Conservation (phyloP, 2,329 filamentous ascomycete species). For the Verticillium longisporum region DNA sequence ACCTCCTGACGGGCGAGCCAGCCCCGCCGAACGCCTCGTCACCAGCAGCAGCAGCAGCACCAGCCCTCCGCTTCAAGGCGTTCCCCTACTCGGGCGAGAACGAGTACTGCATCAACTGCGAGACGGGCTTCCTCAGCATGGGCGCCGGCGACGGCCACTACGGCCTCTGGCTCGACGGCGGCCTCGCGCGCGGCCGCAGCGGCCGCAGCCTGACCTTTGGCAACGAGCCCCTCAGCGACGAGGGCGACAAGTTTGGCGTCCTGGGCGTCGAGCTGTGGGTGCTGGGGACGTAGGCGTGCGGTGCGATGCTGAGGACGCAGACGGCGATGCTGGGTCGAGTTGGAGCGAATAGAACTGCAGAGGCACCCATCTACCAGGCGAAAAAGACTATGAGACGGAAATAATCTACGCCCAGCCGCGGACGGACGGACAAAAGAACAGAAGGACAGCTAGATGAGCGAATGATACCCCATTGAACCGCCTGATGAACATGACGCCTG, state of each 20-base stretch:
- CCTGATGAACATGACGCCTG: too few species aligned
- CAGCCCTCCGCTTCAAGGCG: slow-evolving; percentile 86
- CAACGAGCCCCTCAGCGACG: slow-evolving; percentile 88
- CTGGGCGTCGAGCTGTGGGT: slow-evolving; percentile 92
- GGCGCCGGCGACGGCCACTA: slow-evolving; percentile 87
- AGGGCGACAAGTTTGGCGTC: slow-evolving; percentile 86
- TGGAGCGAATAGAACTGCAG: too few species aligned
- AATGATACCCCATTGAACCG: too few species aligned
- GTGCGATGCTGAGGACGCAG: too few species aligned
- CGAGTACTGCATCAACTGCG: slow-evolving; percentile 94
- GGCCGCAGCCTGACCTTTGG: slow-evolving; percentile 84
- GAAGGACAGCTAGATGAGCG: too few species aligned
- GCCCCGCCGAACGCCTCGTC: too few species aligned
- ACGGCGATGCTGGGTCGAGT: too few species aligned
- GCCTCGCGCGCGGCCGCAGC: slow-evolving; percentile 77
- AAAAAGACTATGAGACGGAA: too few species aligned
- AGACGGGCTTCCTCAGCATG: slow-evolving; percentile 75
- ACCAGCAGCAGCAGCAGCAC: not conserved
- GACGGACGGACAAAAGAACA: too few species aligned
- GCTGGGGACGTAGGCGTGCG: slow-evolving; percentile 64
- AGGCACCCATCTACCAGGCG: too few species aligned
- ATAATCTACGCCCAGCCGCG: too few species aligned
- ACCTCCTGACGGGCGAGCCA: not conserved
- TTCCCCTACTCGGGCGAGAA: slow-evolving; percentile 95
- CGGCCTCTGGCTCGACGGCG: slow-evolving; percentile 87